Base-by-base conservation (phyloP, 2,329 filamentous ascomycete genomes). In the Endoconidiophora laricicola region DNA sequence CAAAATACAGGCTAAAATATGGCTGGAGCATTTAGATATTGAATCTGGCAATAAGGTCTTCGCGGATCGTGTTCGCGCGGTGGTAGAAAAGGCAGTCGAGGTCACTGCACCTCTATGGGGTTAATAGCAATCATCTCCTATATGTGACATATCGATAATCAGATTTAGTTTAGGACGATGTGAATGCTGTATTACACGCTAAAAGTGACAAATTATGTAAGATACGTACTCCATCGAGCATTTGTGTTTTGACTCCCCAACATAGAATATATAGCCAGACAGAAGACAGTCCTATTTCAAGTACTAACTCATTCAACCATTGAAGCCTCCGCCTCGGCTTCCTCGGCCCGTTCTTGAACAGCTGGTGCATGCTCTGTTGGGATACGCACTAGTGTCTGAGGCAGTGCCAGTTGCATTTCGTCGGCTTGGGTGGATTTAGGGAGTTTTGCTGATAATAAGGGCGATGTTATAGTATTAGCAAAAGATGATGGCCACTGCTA, bases 11-110 rank as follows among this genome's bases (percentile, higher is more conserved):
- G 91, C 90, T 5, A 83, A 78, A 54, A 81, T 98, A 5, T 96
- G 90, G 88, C 69, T 98, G 38, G 91, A 96, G 70, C 79, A 84
- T 57, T 65, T 96, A 42, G 86, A 94, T 58, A 84, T 98, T 3
- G 91, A 96, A 65, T 93, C 86, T 62, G 68, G 68, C 49, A 86
- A 86, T 56, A 77, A 79, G 55, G 78, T 86, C 16, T 76, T 94
- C 60, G 79, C 79, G 44, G 90, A 94, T 63, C 73, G 91, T 52
- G 85, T 98, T 4, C 76, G 83, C 57, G 86, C 86, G 1, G 86
- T 98, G 6, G 84, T 95, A 9, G 90, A 96, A 63, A 74, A 87
- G 56, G 88, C 84, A 0, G 81, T 90, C 2, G 88, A 95, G 68
- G 84, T 87, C 23, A 85, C 88, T 12, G 83, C 84, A 44, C 83